phyloP scores from a whole-genome alignment of 495 filamentous ascomycete species.

The Aspergillus bertholletiae region DNA sequence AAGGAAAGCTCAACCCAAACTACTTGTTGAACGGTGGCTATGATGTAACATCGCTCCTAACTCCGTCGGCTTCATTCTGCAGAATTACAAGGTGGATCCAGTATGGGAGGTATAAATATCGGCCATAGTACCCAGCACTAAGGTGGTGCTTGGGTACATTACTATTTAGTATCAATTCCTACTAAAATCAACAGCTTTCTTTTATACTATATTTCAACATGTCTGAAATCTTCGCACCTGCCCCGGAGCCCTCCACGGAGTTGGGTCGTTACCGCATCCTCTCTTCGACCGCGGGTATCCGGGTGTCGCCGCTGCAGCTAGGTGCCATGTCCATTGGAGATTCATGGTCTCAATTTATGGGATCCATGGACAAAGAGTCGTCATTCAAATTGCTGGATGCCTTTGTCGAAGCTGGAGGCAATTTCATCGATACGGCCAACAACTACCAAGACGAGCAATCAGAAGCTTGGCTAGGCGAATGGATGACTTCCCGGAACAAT shows the following conservation, averaged over 20 bases:
- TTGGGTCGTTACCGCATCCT: slow-evolving; percentile 60
- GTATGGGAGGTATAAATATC: too few species aligned
- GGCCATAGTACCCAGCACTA: too few species aligned
- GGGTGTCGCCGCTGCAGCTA: slow-evolving; percentile 57
- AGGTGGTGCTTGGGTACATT: too few species aligned
- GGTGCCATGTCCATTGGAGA: slow-evolving; percentile 64
- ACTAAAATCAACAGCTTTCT: neutral
- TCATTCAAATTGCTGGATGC: slow-evolving; percentile 52
- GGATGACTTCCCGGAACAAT: slow-evolving; percentile 48
- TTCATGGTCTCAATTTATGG: slow-evolving; percentile 47
- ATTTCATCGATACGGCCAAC: slow-evolving; percentile 53
- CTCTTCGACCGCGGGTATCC: slow-evolving; percentile 53
- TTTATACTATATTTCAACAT: slow-evolving; percentile 11
- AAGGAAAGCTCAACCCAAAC: too few species aligned
- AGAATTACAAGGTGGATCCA: too few species aligned
- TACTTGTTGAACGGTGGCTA: too few species aligned
- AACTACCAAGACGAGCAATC: slow-evolving; percentile 52
- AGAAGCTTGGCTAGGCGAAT: slow-evolving; percentile 52
- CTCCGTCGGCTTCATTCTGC: too few species aligned
- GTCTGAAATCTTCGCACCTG: slow-evolving; percentile 38
- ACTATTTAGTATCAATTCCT: neutral
- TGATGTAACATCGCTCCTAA: too few species aligned
- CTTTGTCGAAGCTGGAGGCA: slow-evolving; percentile 46
- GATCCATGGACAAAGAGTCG: slow-evolving; percentile 43
- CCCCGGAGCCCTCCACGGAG: slow-evolving; percentile 49